Percentiles rank a stretch among this genome's conserved stretches.
These are phyloP conservation scores for Eimeria maxima DNA, from an alignment of 169 alveolate species.

Conservation along the genomic window DNA sequence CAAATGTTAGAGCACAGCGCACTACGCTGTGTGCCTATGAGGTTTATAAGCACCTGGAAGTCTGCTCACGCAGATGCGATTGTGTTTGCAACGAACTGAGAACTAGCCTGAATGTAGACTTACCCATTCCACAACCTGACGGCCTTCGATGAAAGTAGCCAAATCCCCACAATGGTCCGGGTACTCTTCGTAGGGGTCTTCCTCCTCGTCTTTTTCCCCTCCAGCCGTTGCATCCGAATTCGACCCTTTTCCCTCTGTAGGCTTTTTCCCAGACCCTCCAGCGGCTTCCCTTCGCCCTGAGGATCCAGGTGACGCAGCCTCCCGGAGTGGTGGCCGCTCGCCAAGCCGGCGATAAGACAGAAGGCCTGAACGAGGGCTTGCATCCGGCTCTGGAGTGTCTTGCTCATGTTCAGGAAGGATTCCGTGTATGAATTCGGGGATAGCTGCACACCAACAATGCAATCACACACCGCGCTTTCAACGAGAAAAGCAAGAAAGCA, in stretches of 20 bases:
- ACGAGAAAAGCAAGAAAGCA: neutral
- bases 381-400: neutral
- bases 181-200: slow-evolving; percentile 6
- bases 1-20: neutral
- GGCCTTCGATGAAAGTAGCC: slow-evolving; percentile 75
- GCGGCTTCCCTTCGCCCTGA: neutral
- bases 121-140: slow-evolving; percentile 78
- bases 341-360: slow-evolving; percentile 35
- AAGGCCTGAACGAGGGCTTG: neutral
- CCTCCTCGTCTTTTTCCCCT: neutral
- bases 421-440: neutral
- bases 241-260: neutral
- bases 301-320: neutral
- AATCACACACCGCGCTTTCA: neutral
- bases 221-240: neutral
- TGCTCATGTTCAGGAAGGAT: neutral
- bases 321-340: neutral
- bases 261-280: slow-evolving; percentile 21
- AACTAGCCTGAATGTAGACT: neutral
- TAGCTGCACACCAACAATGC: neutral
- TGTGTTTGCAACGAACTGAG: neutral
- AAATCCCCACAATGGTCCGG: slow-evolving; percentile 71
- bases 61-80: no score
- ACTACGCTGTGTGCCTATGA: neutral
- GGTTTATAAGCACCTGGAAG: neutral